Evolutionary conservation across 2,329 filamentous ascomycete species (phyloP).

Genomic region (Alternaria triticimaculans): DNA sequence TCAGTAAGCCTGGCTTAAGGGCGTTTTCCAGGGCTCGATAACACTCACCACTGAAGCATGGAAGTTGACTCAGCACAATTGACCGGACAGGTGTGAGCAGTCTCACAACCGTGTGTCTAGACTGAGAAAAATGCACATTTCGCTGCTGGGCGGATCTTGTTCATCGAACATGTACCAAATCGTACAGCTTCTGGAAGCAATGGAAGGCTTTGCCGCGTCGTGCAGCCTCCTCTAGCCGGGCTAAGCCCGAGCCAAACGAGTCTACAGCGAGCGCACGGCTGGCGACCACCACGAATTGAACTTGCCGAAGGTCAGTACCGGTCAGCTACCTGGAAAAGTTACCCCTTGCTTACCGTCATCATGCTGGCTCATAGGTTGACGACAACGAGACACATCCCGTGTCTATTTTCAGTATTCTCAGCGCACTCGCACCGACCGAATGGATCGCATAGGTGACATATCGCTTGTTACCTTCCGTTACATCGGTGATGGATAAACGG

Average conservation of each 20-base stretch:
- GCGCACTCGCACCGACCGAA: neutral
- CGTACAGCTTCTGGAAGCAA: slow-evolving; percentile 20
- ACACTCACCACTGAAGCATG: neutral
- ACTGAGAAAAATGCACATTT: neutral
- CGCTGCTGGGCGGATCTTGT: neutral
- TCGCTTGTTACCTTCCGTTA: neutral
- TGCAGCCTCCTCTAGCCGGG: neutral
- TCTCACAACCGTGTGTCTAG: neutral
- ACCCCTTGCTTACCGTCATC: slow-evolving; percentile 15
- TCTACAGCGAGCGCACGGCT: neutral
- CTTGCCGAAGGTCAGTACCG: slow-evolving; percentile 5
- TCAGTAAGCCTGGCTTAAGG: neutral
- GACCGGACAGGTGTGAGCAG: neutral
- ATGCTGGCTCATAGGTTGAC: neutral
- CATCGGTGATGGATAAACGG: neutral
- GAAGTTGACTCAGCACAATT: neutral
- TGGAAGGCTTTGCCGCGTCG: slow-evolving; percentile 8
- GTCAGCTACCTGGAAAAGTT: slow-evolving; percentile 3
- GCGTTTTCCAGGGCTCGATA: neutral
- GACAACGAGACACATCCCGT: neutral
- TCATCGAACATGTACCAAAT: slow-evolving; percentile 8
- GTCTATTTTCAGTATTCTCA: neutral
- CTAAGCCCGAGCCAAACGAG: neutral
- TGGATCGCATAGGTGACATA: neutral
- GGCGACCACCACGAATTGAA: slow-evolving; percentile 1